Evolutionary conservation across 2,329 filamentous ascomycete genomes (phyloP), one percentile per base, ranked within the genome.

Genomic region (Phoma sp.): DNA sequence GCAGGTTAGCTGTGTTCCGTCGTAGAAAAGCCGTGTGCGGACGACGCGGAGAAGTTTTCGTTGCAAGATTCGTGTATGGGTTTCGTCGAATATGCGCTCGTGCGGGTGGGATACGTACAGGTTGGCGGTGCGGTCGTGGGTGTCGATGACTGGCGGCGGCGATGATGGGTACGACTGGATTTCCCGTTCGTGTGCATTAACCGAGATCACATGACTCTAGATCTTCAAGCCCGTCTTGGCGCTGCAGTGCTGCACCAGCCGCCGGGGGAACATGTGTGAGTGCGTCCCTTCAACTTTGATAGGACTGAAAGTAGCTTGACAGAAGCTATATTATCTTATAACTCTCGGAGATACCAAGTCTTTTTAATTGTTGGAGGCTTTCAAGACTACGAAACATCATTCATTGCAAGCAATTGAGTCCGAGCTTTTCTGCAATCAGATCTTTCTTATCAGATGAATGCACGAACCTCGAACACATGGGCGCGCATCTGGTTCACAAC

Each of bases 61-160:
- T 57, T 45, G 60, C 46, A 49, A 32, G 24, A 17, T 45, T 55
- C 54, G 46, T 48, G 37, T 51, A 41, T 46, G 27, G 22, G 12
- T 27, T 31, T 37, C 38, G 22, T 41, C 43, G 57, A 43, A 35
- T 10, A 36, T 41, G 54, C 43, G 43, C 33, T 22, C 43, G 48
- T 47, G 41, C 52, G 19, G 48, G 43, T 50, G 58, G 58, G 43
- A 62, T 68, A 75, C 72, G 68, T 72, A 74, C 73, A 71, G 64
- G 58, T 67, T 69, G 68, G 57, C 58, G 62, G 45, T 70, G 56
- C 57, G 63, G 68, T 64, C 65, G 71, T 65, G 53, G 64, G 64
- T 66, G 65, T 69, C 68, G 65, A 63, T 70, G 70, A 68, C 64
- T 62, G 60, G 60, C 60, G 61, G 57, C 63, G 62, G 58, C 68